A percentile compares a stretch with the other conserved stretches of the same genome.
Evolutionary conservation across 1,284 basidiomycete species (phyloP).

Genomic region (Takashimella tepidaria): DNA sequence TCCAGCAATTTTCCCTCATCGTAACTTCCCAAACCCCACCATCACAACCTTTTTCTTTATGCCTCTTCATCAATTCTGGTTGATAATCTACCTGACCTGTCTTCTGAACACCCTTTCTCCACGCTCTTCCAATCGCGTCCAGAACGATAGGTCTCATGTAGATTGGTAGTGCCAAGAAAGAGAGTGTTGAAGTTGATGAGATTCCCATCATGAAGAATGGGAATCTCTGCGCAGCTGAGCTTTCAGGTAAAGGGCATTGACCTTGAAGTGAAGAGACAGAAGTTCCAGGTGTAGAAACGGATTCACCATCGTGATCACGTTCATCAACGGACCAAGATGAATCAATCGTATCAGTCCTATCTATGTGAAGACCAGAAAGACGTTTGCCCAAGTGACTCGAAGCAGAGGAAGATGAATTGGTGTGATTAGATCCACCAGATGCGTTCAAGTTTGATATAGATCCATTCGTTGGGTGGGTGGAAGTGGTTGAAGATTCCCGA

Average conservation of each 20-base stretch:
- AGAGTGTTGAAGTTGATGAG: conserved; percentile 33
- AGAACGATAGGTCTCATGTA: conserved; percentile 27
- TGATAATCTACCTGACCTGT: conserved; percentile 36
- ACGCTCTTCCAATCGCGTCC: conserved; percentile 33
- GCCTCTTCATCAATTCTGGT: conserved; percentile 37
- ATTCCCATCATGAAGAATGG: conserved; percentile 43
- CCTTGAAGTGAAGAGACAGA: conserved; percentile 27
- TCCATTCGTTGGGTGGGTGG: not conserved
- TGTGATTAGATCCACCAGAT: conserved; percentile 2
- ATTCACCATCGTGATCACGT: conserved; percentile 11
- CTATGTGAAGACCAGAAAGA: conserved; percentile 18
- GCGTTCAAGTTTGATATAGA: too few species aligned
- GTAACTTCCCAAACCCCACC: conserved; percentile 44
- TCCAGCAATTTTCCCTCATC: conserved; percentile 38
- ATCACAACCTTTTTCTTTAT: conserved; percentile 40
- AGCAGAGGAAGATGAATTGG: conserved; percentile 7
- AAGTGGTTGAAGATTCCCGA: not conserved
- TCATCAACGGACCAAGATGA: conserved; percentile 17
- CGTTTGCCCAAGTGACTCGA: conserved; percentile 11
- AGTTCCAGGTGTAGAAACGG: conserved; percentile 18
- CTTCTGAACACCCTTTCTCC: conserved; percentile 32
- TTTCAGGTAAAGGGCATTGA: conserved; percentile 35
- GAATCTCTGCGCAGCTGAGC: conserved; percentile 16
- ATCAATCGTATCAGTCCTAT: conserved; percentile 28
- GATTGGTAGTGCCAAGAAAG: conserved; percentile 39